Conservation (phyloP, 2,329 filamentous ascomycete genomes). For the Colletotrichum sp. region DNA sequence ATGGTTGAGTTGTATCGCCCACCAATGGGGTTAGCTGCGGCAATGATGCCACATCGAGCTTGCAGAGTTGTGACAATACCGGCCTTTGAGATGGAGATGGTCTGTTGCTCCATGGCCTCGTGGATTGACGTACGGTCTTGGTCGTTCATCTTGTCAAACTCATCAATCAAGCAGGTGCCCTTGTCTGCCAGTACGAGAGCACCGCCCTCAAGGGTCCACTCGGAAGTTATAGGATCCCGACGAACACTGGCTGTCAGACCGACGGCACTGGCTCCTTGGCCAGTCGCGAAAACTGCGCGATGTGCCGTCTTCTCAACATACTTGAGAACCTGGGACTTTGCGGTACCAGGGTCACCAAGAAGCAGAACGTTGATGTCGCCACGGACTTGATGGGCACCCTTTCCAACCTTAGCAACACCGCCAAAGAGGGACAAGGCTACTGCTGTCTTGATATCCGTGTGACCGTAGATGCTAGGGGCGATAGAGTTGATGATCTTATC, state of each 20-base stretch:
- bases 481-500: slow-evolving; percentile 94
- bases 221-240: slow-evolving; percentile 90
- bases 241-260: slow-evolving; percentile 97
- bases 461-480: slow-evolving; percentile 96
- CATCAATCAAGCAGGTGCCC: slow-evolving; percentile 94
- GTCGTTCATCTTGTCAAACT: slow-evolving; percentile 99
- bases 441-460: slow-evolving; percentile 96
- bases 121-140: slow-evolving; percentile 98
- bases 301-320: slow-evolving; percentile 98
- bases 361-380: slow-evolving; percentile 98
- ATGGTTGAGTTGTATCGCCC: slow-evolving; percentile 97
- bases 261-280: slow-evolving; percentile 95
- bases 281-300: slow-evolving; percentile 94
- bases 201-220: slow-evolving; percentile 97
- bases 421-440: slow-evolving; percentile 94
- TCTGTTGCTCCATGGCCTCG: slow-evolving; percentile 99
- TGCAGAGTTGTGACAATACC: slow-evolving; percentile 98
- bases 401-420: slow-evolving; percentile 89
- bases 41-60: slow-evolving; percentile 94
- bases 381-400: slow-evolving; percentile 87
- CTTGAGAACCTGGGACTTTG: slow-evolving; percentile 96
- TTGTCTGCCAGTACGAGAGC: slow-evolving; percentile 94
- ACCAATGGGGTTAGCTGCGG: slow-evolving; percentile 94
- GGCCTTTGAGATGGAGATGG: slow-evolving; percentile 97
- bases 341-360: slow-evolving; percentile 95